phyloP scores from a whole-genome alignment of 495 filamentous ascomycete genomes.

The Lasiosphaeria ovina region DNA sequence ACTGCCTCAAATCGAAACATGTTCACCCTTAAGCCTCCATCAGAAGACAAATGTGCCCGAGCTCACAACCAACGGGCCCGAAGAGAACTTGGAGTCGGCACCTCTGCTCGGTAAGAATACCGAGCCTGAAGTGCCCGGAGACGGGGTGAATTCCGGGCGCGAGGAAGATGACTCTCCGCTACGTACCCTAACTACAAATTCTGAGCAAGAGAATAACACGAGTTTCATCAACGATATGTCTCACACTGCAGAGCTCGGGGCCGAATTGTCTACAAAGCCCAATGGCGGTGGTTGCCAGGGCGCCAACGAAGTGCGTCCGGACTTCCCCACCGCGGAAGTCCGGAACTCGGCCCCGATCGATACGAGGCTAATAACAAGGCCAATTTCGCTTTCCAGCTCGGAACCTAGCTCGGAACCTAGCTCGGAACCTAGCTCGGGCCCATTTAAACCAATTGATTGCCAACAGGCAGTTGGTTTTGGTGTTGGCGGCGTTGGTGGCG shows the following conservation, averaged over 20 bases:
- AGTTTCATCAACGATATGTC: neutral
- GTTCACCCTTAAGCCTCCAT: neutral
- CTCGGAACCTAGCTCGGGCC: constrained; percentile 17
- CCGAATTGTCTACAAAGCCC: constrained; percentile 19
- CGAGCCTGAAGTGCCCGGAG: constrained; percentile 1
- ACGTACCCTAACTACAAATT: neutral
- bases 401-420: no score
- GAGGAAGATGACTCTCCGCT: neutral
- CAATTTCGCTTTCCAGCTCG: constrained; percentile 4
- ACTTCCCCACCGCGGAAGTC: constrained; percentile 26
- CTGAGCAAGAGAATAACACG: neutral
- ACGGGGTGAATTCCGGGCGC: neutral
- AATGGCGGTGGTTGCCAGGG: constrained; percentile 1
- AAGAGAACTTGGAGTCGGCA: neutral
- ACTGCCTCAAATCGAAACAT: constrained; percentile 4
- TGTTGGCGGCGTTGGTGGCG: constrained; percentile 1
- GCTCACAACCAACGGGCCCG: constrained; percentile 1
- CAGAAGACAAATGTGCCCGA: constrained; percentile 4
- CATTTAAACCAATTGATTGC: constrained; percentile 16
- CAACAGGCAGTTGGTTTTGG: neutral
- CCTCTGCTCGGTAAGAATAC: neutral
- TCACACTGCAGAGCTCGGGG: constrained; percentile 14
- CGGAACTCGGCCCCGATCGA: constrained; percentile 11
- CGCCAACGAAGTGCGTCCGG: constrained; percentile 21
- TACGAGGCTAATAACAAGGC: neutral